Evolutionary conservation across 768 basidiomycete species (phyloP).

Genomic region (Collybia sp.): DNA sequence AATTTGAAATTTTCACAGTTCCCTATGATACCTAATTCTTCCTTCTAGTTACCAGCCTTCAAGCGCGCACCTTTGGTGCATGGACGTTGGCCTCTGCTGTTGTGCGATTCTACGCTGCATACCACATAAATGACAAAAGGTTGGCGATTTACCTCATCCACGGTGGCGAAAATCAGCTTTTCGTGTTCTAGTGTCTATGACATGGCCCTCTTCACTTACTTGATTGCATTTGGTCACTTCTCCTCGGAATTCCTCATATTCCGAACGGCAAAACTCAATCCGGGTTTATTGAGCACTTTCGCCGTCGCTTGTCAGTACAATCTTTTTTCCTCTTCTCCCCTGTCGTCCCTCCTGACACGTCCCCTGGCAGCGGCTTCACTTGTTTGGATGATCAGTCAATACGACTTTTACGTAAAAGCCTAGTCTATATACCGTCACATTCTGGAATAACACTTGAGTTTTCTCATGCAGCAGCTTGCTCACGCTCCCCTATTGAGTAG

Average conservation of each 20-base stretch:
- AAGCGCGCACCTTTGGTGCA: conserved; percentile 83
- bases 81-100: conserved; percentile 89
- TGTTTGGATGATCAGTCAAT: conserved; percentile 84
- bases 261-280: conserved; percentile 59
- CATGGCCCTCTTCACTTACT: conserved; percentile 82
- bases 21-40: background rate
- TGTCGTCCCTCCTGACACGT: conserved; percentile 6
- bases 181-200: conserved; percentile 73
- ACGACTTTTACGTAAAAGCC: conserved; percentile 67
- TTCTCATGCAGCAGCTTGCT: no score
- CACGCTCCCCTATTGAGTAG: no score
- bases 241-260: conserved; percentile 82
- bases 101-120: conserved; percentile 85
- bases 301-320: conserved; percentile 81
- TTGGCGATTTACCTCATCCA: conserved; percentile 19
- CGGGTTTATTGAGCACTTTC: conserved; percentile 65
- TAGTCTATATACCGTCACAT: conserved; percentile 5
- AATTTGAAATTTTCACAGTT: conserved; percentile 5
- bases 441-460: background rate
- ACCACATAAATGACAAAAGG: conserved; percentile 81
- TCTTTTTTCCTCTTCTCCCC: background rate
- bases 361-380: conserved; percentile 52
- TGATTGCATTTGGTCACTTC: conserved; percentile 90
- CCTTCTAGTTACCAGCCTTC: conserved; percentile 72
- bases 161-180: conserved; percentile 6